These are phyloP conservation scores for Fusarium avenaceum DNA, from an alignment of 2,329 filamentous ascomycete genomes.

Conservation along the genomic window DNA sequence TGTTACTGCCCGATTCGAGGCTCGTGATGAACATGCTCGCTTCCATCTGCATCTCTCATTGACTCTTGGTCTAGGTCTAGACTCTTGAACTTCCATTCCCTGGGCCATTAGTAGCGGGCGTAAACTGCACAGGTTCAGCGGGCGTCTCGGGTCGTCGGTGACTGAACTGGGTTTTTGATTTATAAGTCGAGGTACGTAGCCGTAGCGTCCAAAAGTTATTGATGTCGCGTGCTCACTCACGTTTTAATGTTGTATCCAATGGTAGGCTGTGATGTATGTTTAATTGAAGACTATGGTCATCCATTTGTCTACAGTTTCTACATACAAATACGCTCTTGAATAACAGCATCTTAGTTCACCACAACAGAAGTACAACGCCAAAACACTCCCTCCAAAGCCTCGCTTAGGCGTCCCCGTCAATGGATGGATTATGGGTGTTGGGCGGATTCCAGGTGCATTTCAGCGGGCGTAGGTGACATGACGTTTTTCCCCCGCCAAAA, in stretches of 20 bases:
- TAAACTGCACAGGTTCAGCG: slow-evolving; percentile 29
- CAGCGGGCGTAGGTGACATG: slow-evolving; percentile 46
- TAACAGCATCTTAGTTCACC: background rate
- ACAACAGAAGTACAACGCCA: background rate
- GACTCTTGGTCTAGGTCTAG: background rate
- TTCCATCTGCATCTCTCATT: too few relatives aligned
- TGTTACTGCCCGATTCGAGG: background rate
- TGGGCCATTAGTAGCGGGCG: slow-evolving; percentile 28
- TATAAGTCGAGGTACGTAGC: slow-evolving; percentile 2
- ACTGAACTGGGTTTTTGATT: slow-evolving; percentile 21
- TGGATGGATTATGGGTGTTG: slow-evolving; percentile 7
- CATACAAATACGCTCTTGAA: background rate
- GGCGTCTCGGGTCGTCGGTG: slow-evolving; percentile 39
- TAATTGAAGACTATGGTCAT: background rate
- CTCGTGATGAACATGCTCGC: background rate
- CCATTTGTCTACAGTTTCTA: background rate
- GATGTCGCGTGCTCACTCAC: slow-evolving; percentile 40
- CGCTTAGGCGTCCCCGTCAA: slow-evolving; percentile 13
- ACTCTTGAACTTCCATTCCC: slow-evolving; percentile 1
- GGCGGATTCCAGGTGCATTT: slow-evolving; percentile 43
- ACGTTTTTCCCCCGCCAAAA: slow-evolving; percentile 33
- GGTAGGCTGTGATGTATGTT: background rate
- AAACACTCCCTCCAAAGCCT: background rate
- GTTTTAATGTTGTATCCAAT: slow-evolving; percentile 23
- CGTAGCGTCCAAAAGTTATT: background rate